Base-by-base conservation (phyloP, 352 stramenopile genomes). In the Elongisporangium prolatum region DNA sequence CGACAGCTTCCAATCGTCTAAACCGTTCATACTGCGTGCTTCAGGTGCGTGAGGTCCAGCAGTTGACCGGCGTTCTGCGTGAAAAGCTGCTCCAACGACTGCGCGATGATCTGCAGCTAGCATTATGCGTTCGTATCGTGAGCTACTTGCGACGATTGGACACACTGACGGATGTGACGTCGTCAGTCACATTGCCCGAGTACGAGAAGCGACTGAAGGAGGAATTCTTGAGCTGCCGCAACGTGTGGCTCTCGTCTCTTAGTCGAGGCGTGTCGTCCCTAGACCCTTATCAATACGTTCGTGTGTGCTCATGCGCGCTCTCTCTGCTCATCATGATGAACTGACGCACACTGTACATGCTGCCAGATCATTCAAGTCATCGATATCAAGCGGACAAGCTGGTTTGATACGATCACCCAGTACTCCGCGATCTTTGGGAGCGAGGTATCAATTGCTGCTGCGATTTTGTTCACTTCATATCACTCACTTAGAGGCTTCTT, bases 391-490 rank as follows among this genome's bases (percentile, higher is more conserved):
- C 74, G 88, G 25, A 89, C 88, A 50, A 95, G 84, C 65, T 95
- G 86, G 88, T 96, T 96, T 57, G 86, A 96, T 50, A 84, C 94
- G 72, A 91, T 96, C 54, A 96, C 86, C 8, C 88, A 96, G 59
- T 96, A 95, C 67, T 94, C 84, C 49, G 88, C 88, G 9, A 96
- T 96, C 58, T 96, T 96, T 52, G 86, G 86, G 17, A 91, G 74
- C 54, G 77, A 91, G 65, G 80, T 88, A 60, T n/a, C 4, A n/a
- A 6, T 10, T 37, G 18, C 53, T 38, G 13, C 13, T 34, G 9
- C 37, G 13, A 25, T 13, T n/a, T 38, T 38, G 37, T 8, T 3
- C 2, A 11, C n/a, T 28, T 44, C 13, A 16, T 28, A 54, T 20
- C 21, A 21, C 18, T 50, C 4, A 34, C 24, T 8, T 8, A 34